phyloP scores from a whole-genome alignment of 2,329 filamentous ascomycete species.

The Sporothrix pseudoabietina region DNA sequence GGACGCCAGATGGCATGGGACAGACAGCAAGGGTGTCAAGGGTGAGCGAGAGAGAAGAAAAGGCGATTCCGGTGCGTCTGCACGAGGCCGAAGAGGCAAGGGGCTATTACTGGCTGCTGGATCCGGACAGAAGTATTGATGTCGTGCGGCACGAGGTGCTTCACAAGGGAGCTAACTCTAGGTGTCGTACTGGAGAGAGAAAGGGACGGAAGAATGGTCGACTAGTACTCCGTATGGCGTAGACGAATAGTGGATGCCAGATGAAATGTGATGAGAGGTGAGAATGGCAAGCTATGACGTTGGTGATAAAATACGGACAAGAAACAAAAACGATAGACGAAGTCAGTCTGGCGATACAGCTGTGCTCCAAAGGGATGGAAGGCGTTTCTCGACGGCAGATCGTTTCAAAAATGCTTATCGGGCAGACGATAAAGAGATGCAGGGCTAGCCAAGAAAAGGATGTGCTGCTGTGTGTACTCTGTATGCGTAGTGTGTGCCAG shows the following conservation, averaged over 20 bases:
- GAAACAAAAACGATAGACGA: background rate
- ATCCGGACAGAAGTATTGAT: background rate
- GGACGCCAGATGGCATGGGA: slow-evolving; percentile 11
- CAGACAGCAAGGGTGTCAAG: slow-evolving; percentile 18
- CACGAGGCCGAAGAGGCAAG: background rate
- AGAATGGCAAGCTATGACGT: slow-evolving; percentile 17
- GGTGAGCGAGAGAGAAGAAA: background rate
- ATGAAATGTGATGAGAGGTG: background rate
- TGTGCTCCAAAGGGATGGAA: background rate
- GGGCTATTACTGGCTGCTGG: background rate
- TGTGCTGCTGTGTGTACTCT: slow-evolving; percentile 3
- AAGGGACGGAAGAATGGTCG: background rate
- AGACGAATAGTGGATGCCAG: background rate
- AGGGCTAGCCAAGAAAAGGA: slow-evolving; percentile 25
- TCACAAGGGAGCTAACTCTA: background rate
- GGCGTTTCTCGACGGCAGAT: slow-evolving; percentile 18
- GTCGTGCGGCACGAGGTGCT: slow-evolving; percentile 17
- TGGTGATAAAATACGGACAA: background rate
- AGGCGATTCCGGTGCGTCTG: background rate
- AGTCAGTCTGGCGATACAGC: background rate
- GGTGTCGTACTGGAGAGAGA: too few relatives aligned
- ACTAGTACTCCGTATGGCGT: background rate
- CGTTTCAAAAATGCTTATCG: slow-evolving; percentile 24
- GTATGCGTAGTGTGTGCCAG: background rate
- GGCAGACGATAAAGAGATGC: slow-evolving; percentile 17